Base-by-base conservation (phyloP, 2,329 filamentous ascomycete species). In the Catunica adiposa region DNA sequence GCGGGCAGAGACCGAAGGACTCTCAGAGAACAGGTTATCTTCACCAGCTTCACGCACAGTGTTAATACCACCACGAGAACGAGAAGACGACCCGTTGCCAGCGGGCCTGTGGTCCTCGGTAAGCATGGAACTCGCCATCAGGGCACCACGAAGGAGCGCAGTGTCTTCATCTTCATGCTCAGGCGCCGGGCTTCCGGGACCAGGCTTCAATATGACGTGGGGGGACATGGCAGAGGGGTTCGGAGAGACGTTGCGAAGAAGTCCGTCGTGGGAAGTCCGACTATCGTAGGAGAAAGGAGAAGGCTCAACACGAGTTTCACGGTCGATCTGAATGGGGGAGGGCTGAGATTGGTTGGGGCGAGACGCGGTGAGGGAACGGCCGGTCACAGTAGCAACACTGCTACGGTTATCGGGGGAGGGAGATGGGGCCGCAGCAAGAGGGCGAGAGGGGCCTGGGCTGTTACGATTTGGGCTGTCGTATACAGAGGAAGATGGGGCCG, bases 1-100 rank as follows among this genome's bases (percentile, higher is more conserved):
- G 46, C 67, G 67, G 9, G 66, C 65, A 6, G 69, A 67, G 2
- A 68, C 69, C 1, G 68, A 62, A 7, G 69, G 61, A 37, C 68
- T 73, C 23, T 68, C 73, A 57, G 77, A 75, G 56, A 80, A 80
- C 61, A 80, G 65, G 59, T 77, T 77, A 37, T 79, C 77, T 20
- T 78, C 73, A 34, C 69, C 64, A 44, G 56, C 53, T 23, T 53
- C 50, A n/a, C 51, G 51, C 1, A 55, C 53, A 2, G 37, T 52
- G 8, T 34, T 20, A 55, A 29, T 42, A 29, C 29, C 29, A 34
- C 29, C 29, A 34, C 11, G 29, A 11, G 29, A 11, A 11, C 29
- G 29, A 5, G 29, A 34, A 11, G 29, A 34, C 29, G 5, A 11
- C 5, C 11, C 11, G 29, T 34, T 29, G 3, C 31, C 38, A 2